Conservation (phyloP, 2,329 filamentous ascomycete species). For the Alternaria sp. region DNA sequence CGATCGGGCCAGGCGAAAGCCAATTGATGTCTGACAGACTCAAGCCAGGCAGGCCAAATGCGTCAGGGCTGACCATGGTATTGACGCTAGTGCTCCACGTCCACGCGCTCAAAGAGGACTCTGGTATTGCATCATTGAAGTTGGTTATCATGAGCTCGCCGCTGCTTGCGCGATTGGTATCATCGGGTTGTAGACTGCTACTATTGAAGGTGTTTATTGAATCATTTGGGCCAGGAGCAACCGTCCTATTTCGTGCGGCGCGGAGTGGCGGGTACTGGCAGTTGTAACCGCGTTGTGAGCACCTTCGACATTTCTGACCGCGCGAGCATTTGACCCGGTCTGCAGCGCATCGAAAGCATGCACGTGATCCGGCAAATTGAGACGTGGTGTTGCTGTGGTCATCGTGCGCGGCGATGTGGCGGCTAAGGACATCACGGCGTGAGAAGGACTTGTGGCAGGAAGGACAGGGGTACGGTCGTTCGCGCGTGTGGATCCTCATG, state of each 20-base stretch:
- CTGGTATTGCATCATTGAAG: background rate
- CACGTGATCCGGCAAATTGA: conserved; percentile 16
- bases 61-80: background rate
- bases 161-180: background rate
- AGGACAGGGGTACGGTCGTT: conserved; percentile 21
- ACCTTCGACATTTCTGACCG: conserved; percentile 33
- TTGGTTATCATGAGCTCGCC: background rate
- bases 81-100: background rate
- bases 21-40: conserved; percentile 17
- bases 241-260: background rate
- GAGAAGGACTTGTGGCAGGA: conserved; percentile 21
- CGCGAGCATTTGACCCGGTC: conserved; percentile 43
- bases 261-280: conserved; percentile 33
- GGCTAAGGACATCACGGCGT: conserved; percentile 9
- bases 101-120: background rate
- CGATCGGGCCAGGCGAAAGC: conserved; percentile 16
- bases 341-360: conserved; percentile 36
- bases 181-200: background rate
- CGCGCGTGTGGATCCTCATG: conserved; percentile 21
- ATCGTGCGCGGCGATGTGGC: conserved; percentile 18
- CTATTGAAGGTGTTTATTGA: background rate
- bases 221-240: background rate
- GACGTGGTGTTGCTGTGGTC: background rate
- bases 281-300: conserved; percentile 24
- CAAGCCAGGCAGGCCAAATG: conserved; percentile 12